Base-by-base conservation (phyloP, 306 rosid genomes). In the Prunus mongolica region DNA sequence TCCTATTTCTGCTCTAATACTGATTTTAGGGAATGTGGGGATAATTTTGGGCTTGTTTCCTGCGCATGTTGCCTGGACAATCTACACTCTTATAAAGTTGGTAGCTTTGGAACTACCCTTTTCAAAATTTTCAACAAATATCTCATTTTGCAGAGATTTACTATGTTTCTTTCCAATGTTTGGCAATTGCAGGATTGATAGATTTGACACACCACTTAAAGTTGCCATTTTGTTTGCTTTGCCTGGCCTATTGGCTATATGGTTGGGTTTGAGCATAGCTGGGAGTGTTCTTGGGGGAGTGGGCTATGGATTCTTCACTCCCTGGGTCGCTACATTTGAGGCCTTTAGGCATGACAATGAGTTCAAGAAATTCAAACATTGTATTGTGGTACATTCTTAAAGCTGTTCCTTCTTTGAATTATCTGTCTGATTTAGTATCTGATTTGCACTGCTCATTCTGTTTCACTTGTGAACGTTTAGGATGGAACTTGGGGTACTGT, bases 401-500 rank as follows among this genome's bases (percentile, higher is more conserved):
- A 66, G 24, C 72, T 14, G 34, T 54, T 65, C 12, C 62, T 72
- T 65, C 28, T 38, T 64, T 18, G 20, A 61, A 6, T 82, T 76
- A 5, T 44, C 51, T 20, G 51, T 76, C 72, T 78, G 12, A 64
- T 70, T 78, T 70, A 69, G 58, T 22, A 18, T 22, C 34, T 12
- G 12, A 8, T 54, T 32, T 58, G 66, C 72, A 30, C 49, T 13
- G 6, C 78, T 79, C 41, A 69, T 41, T 16, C 46, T 60, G 34
- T 24, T 60, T 60, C 65, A 4, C 19, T 13, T 8, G 14, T 56
- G 62, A 56, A 56, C 28, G 11, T 56, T 66, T 44, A 93, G 97
- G 94, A 93, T 79, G 97, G 97, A 82, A 93, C 96, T 32, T 87
- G 78, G 92, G 94, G 89, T 60, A 93, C 97, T n/a, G 81, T 90